phyloP scores from a whole-genome alignment of 202 grass and related monocot species.

The Saccharum hybrid region DNA sequence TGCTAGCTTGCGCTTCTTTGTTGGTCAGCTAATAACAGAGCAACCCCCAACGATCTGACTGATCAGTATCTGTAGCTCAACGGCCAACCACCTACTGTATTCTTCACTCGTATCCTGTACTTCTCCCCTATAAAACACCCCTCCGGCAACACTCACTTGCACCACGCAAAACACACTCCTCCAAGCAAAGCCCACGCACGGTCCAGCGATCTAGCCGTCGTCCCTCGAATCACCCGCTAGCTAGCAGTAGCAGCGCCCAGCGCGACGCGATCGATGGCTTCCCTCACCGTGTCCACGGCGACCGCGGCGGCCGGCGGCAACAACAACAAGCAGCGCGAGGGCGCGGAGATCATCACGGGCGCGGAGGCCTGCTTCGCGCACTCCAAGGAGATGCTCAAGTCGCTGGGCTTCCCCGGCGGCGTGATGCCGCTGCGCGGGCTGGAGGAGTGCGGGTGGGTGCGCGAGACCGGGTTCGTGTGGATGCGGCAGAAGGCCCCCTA shows the following conservation, averaged over 20 bases:
- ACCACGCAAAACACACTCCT: neutral
- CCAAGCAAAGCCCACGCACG: neutral
- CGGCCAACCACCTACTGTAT: constrained; percentile 32
- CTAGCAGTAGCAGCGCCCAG: neutral
- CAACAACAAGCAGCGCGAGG: constrained; percentile 41
- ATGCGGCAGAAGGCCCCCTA: constrained; percentile 77
- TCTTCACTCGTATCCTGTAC: neutral
- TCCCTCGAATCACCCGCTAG: neutral
- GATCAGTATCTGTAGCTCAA: constrained; percentile 57
- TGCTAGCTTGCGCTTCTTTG: neutral
- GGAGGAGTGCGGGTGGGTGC: constrained; percentile 80
- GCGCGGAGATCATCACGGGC: constrained; percentile 68
- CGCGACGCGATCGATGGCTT: constrained; percentile 1
- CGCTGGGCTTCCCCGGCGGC: constrained; percentile 68
- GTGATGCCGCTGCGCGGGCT: constrained; percentile 79
- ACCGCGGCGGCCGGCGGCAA: neutral
- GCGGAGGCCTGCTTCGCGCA: constrained; percentile 69
- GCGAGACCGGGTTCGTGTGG: constrained; percentile 88
- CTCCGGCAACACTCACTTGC: neutral
- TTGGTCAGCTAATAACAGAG: constrained; percentile 53
- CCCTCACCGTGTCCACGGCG: constrained; percentile 39
- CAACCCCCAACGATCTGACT: neutral
- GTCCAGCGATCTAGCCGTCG: no score
- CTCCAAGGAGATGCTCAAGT: constrained; percentile 64
- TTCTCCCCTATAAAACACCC: constrained; percentile 37